These are phyloP conservation scores for Aspergillus candidus DNA, from an alignment of 2,329 filamentous ascomycete species.

Conservation along the genomic window DNA sequence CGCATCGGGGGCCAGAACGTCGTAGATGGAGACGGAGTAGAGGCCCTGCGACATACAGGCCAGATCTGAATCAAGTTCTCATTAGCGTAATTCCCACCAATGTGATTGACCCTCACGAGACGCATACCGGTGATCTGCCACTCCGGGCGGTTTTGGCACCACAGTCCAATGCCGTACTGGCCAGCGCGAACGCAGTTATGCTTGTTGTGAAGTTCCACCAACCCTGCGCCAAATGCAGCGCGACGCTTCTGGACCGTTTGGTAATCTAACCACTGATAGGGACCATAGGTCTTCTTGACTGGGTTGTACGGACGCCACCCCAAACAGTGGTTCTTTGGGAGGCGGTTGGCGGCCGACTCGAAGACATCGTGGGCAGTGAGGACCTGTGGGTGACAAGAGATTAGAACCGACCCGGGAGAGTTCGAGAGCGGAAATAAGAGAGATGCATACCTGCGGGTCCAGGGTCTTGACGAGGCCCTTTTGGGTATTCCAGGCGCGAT, in stretches of 20 bases:
- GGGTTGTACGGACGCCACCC: slow-evolving; percentile 77
- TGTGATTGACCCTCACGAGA: background rate
- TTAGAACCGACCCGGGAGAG: background rate
- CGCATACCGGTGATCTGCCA: slow-evolving; percentile 72
- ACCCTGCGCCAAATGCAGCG: slow-evolving; percentile 76
- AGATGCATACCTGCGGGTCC: slow-evolving; percentile 58
- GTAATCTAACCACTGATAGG: slow-evolving; percentile 81
- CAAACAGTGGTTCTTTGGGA: slow-evolving; percentile 65
- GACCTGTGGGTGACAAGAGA: slow-evolving; percentile 29
- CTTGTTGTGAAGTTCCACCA: slow-evolving; percentile 74
- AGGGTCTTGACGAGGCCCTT: slow-evolving; percentile 67
- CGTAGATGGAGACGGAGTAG: slow-evolving; percentile 89
- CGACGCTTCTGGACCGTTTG: slow-evolving; percentile 69
- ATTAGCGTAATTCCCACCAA: background rate
- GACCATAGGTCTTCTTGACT: slow-evolving; percentile 64
- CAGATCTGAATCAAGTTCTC: slow-evolving; percentile 54
- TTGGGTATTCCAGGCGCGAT: slow-evolving; percentile 73
- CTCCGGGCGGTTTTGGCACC: slow-evolving; percentile 81
- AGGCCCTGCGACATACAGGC: slow-evolving; percentile 81
- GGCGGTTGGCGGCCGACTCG: slow-evolving; percentile 58
- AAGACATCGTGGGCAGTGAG: slow-evolving; percentile 76
- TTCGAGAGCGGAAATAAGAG: too few relatives aligned
- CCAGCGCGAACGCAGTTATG: slow-evolving; percentile 59
- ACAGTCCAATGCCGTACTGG: slow-evolving; percentile 69
- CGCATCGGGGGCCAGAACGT: slow-evolving; percentile 84